Base-by-base conservation (phyloP, 73 alveolate genomes). In the Blepharisma japonicum region DNA sequence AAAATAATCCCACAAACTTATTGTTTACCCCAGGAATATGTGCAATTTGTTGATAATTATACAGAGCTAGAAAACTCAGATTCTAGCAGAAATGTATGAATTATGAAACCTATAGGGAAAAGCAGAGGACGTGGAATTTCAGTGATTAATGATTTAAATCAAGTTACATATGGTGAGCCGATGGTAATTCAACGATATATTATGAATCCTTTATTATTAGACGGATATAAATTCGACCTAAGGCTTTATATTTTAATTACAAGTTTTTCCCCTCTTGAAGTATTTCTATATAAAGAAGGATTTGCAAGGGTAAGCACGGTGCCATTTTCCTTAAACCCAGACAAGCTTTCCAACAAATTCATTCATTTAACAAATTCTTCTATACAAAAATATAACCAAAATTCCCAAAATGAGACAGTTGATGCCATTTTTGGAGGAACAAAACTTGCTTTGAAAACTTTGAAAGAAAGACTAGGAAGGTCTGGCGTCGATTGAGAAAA, bases 201-300 rank as follows among this genome's bases (percentile, higher is more conserved):
- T 55, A 84, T 90, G 45, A 96, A 88, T 78, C 99, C 99, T 39
- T 80, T 97, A 84, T 86, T 96, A 67, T 68, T 97, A 56, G 96
- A 95, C 76, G 99, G 99, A 20, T 94, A 87, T 84, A 97, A 97
- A 92, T 97, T 97, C 81, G 99, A 97, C 81, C 80, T 97, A 92
- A 83, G 99, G 79, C 91, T 97, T 42, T 97, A 95, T 88, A 97
- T 94, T 5, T 54, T 97, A 68, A 97, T 95, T 4, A 97, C 99
- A 42, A 88, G 95, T 0, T 92, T 94, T 70, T 90, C 92, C 72
- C 99, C 99, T 39, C 79, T 97, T 48, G 99, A 97, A 83, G 97
- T 94, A 55, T 97, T 97, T 80, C 85, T 97, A 42, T 97, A 97
- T 88, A 95, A 97, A 90, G 99, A 97, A 83, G 99, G 99, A 5